Conservation (phyloP, 2,329 filamentous ascomycete species). For the Cytospora mali region DNA sequence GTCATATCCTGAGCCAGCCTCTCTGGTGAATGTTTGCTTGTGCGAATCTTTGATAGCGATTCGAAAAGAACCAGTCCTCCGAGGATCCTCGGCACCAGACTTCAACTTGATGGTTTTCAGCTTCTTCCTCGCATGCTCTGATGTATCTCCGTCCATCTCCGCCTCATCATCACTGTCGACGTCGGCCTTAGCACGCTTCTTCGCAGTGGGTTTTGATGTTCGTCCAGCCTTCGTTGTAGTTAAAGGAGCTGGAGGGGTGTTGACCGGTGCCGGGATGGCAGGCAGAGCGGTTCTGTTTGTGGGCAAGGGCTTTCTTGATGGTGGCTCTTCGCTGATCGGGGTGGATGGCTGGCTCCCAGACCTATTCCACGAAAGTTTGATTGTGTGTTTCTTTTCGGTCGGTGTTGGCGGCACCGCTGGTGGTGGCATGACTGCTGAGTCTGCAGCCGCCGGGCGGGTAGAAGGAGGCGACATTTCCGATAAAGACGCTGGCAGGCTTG, state of each 20-base stretch:
- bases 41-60: conserved; percentile 42
- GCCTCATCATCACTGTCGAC: conserved; percentile 52
- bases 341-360: conserved; percentile 33
- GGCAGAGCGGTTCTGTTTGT: conserved; percentile 34
- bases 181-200: conserved; percentile 63
- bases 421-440: conserved; percentile 24
- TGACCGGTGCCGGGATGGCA: conserved; percentile 37
- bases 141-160: conserved; percentile 40
- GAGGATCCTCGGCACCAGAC: conserved; percentile 1
- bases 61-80: conserved; percentile 14
- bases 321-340: conserved; percentile 32
- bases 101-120: conserved; percentile 40
- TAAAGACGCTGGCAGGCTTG: background rate
- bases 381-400: conserved; percentile 31
- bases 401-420: conserved; percentile 27
- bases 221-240: conserved; percentile 63
- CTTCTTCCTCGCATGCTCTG: conserved; percentile 37
- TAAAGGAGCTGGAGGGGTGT: conserved; percentile 30
- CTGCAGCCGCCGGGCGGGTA: background rate
- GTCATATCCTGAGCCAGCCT: conserved; percentile 88
- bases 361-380: conserved; percentile 32
- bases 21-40: conserved; percentile 56
- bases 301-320: conserved; percentile 24
- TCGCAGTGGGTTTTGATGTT: conserved; percentile 61
- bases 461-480: conserved; percentile 8